Conservation (phyloP, 768 basidiomycete genomes). For the Rhizopogon rudus region DNA sequence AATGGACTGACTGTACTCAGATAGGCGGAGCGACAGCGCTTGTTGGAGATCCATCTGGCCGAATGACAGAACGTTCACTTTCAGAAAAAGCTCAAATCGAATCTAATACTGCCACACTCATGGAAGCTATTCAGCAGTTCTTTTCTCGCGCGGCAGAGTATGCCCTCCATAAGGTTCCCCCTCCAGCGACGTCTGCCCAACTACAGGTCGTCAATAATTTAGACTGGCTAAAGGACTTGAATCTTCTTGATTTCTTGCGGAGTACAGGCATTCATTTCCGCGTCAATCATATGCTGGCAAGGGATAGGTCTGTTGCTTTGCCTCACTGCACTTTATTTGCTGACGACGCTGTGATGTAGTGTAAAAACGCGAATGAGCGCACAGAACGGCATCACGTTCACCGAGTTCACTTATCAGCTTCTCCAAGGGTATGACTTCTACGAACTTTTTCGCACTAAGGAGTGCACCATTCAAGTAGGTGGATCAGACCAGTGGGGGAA, state of each 20-base stretch:
- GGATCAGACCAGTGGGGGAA: slow-evolving; percentile 99
- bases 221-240: slow-evolving; percentile 72
- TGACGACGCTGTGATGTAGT: slow-evolving; percentile 36
- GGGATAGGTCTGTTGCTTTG: slow-evolving; percentile 66
- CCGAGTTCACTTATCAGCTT: slow-evolving; percentile 96
- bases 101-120: slow-evolving; percentile 61
- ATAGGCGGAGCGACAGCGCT: slow-evolving; percentile 94
- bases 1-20: slow-evolving; percentile 35
- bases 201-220: slow-evolving; percentile 60
- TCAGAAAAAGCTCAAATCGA: slow-evolving; percentile 57
- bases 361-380: slow-evolving; percentile 77
- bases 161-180: slow-evolving; percentile 34
- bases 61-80: slow-evolving; percentile 72
- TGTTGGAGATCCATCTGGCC: slow-evolving; percentile 96
- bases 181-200: slow-evolving; percentile 5
- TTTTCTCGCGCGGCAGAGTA: slow-evolving; percentile 64
- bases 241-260: slow-evolving; percentile 80
- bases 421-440: slow-evolving; percentile 96
- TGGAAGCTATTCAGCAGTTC: slow-evolving; percentile 63
- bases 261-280: slow-evolving; percentile 74
- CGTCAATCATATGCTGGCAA: slow-evolving; percentile 84
- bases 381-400: slow-evolving; percentile 91
- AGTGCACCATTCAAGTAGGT: slow-evolving; percentile 85
- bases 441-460: slow-evolving; percentile 55
- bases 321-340: not conserved